Conservation (phyloP, 208 protist species). For the Histomonas meleagridis region DNA sequence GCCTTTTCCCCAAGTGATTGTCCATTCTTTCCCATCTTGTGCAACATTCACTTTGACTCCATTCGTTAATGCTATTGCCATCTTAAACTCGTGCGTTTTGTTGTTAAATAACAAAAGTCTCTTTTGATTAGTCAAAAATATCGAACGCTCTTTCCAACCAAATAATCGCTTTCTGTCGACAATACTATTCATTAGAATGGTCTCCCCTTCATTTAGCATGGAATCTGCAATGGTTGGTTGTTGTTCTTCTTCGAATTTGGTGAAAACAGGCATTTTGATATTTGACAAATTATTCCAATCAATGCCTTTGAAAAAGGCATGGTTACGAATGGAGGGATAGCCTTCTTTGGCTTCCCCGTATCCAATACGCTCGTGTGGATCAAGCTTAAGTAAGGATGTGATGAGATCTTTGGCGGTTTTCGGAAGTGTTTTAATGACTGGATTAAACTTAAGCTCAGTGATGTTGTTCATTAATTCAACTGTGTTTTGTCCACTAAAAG, state of each 20-base stretch:
- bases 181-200: not conserved
- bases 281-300: not conserved
- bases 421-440: not conserved
- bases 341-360: not conserved
- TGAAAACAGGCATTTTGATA: slow-evolving; percentile 9
- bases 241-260: not conserved
- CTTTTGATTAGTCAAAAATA: not conserved
- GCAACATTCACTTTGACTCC: not conserved
- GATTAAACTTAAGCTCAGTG: not conserved
- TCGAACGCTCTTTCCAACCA: not conserved
- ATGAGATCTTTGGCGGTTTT: not conserved
- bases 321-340: not conserved
- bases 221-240: not conserved
- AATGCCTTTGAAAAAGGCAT: not conserved
- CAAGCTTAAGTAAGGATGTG: not conserved
- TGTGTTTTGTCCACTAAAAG: not conserved
- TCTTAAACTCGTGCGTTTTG: not conserved
- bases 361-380: not conserved
- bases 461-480: not conserved
- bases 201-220: not conserved
- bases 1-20: not conserved
- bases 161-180: not conserved
- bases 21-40: slow-evolving; percentile 1
- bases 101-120: not conserved
- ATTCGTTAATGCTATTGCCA: not conserved